A percentile compares a stretch with the other conserved stretches of the same genome.
Evolutionary conservation across 2,329 filamentous ascomycete species (phyloP).

Genomic region (Colletotrichum noveboracense): DNA sequence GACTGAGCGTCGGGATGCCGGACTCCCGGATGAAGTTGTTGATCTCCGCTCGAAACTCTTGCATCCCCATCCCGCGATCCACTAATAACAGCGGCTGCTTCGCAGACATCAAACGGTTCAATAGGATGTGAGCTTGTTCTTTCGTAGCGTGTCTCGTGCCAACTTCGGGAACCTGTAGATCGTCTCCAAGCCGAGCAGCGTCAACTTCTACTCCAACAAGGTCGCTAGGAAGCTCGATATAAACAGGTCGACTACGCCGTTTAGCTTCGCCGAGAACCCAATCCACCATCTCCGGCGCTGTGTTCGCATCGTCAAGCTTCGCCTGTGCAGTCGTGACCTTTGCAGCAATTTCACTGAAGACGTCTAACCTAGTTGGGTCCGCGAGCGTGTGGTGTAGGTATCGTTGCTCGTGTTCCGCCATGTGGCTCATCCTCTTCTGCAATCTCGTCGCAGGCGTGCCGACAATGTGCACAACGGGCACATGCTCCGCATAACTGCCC

Average conservation of each 20-base stretch:
- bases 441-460: constrained; percentile 51
- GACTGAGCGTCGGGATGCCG: background rate
- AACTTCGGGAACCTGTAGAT: background rate
- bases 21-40: background rate
- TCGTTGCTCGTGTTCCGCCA: background rate
- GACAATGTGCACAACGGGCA: constrained; percentile 63
- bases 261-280: constrained; percentile 53
- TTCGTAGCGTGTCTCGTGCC: background rate
- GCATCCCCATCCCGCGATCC: background rate
- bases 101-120: background rate
- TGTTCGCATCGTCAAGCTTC: constrained; percentile 46
- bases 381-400: background rate
- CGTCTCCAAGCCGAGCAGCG: background rate
- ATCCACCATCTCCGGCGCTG: constrained; percentile 56
- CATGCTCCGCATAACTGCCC: constrained; percentile 61
- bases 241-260: constrained; percentile 58
- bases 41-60: background rate
- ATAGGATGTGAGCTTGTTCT: background rate
- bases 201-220: constrained; percentile 41
- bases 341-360: constrained; percentile 53
- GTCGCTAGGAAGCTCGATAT: constrained; percentile 60
- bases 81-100: background rate
- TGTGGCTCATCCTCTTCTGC: constrained; percentile 31
- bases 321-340: constrained; percentile 56
- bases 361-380: constrained; percentile 9